Conservation (phyloP, 2,329 filamentous ascomycete species). For the Trichophyton verrucosum region DNA sequence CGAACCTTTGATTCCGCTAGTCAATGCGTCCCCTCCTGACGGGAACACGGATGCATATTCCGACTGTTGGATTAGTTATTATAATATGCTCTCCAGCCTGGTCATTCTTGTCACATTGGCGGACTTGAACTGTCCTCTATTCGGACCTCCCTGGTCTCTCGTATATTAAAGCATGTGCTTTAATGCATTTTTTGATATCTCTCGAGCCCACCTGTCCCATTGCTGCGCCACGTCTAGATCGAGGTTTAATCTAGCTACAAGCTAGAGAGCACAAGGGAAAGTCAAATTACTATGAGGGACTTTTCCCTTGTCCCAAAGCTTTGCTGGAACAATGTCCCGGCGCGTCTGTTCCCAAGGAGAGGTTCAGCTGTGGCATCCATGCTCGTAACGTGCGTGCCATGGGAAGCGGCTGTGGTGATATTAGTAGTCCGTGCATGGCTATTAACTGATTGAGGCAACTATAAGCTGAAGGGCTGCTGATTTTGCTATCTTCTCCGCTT, state of each 20-base stretch:
- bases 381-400: background rate
- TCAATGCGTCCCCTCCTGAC: background rate
- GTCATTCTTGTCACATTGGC: background rate
- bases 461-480: background rate
- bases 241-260: background rate
- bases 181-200: background rate
- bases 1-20: background rate
- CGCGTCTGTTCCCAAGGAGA: background rate
- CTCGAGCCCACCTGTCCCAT: background rate
- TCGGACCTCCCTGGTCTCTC: background rate
- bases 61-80: background rate
- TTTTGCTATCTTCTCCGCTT: background rate
- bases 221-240: background rate
- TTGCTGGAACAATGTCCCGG: background rate
- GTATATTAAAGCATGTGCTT: background rate
- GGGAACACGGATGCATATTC: background rate
- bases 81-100: background rate
- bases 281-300: background rate
- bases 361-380: background rate
- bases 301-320: background rate
- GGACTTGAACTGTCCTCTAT: background rate
- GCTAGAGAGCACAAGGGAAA: background rate
- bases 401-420: background rate
- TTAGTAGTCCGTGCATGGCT: background rate
- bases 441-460: background rate